phyloP scores from a whole-genome alignment of 805 yeast species.

The Metschnikowia anglica region DNA sequence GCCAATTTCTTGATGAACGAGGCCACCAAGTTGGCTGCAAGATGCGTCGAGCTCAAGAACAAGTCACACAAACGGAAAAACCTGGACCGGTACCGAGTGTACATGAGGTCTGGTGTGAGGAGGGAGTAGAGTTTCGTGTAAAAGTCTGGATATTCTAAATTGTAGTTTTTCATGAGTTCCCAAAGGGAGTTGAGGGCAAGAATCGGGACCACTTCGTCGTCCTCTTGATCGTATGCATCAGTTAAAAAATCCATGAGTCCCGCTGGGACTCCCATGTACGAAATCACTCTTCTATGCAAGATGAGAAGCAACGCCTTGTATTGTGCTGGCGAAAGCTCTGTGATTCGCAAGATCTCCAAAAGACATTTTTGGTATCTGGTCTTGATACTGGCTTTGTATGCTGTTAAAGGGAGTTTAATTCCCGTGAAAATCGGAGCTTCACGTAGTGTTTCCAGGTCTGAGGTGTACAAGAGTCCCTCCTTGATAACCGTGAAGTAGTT shows the following conservation, averaged over 20 bases:
- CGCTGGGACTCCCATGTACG: constrained; percentile 76
- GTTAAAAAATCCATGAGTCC: constrained; percentile 90
- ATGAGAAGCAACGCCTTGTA: constrained; percentile 68
- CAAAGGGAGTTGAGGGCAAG: constrained; percentile 85
- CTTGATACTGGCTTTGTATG: constrained; percentile 50
- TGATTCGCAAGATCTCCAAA: constrained; percentile 51
- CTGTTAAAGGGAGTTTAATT: constrained; percentile 38
- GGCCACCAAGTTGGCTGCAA: constrained; percentile 80
- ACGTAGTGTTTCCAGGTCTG: constrained; percentile 32
- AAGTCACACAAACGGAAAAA: constrained; percentile 84
- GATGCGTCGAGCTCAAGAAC: constrained; percentile 82
- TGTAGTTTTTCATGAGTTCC: constrained; percentile 75
- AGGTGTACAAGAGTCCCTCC: constrained; percentile 23
- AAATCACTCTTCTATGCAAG: constrained; percentile 81
- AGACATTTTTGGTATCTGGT: constrained; percentile 69
- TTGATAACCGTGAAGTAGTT: constrained; percentile 43
- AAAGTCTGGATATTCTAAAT: constrained; percentile 90
- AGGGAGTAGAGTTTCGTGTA: constrained; percentile 78
- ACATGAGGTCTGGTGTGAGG: constrained; percentile 71
- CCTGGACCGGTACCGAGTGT: constrained; percentile 77
- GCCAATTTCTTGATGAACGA: constrained; percentile 85
- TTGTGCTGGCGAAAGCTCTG: constrained; percentile 51
- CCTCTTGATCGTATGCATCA: constrained; percentile 63
- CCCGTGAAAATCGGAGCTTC: constrained; percentile 27
- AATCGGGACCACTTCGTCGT: constrained; percentile 57